phyloP scores from a whole-genome alignment of 2,329 filamentous ascomycete genomes.

The Cordyceps javanica region DNA sequence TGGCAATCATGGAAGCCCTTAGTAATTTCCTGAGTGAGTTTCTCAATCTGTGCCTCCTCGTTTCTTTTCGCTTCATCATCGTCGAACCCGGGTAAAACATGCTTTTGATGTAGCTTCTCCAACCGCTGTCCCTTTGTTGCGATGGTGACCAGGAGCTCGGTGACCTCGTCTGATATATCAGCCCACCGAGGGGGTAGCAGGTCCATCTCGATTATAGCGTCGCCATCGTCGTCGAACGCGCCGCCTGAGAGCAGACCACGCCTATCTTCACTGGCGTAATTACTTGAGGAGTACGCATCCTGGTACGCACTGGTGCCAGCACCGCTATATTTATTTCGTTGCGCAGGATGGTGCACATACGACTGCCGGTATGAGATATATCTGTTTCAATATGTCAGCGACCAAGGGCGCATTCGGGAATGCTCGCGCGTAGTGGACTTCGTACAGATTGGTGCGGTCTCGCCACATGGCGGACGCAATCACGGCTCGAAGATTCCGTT shows the following conservation, averaged over 20 bases:
- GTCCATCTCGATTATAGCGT: conserved; percentile 98
- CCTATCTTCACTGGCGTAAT: conserved; percentile 43
- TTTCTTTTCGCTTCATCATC: conserved; percentile 83
- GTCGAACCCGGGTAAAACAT: conserved; percentile 92
- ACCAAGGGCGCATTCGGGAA: conserved; percentile 2
- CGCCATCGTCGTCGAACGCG: conserved; percentile 78
- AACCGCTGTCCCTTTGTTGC: conserved; percentile 76
- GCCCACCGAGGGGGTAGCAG: conserved; percentile 91
- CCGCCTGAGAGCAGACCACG: conserved; percentile 79
- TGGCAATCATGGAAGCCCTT: conserved; percentile 86
- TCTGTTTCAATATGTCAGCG: conserved; percentile 42
- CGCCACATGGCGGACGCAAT: conserved; percentile 81
- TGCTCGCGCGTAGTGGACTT: neutral
- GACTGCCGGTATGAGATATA: conserved; percentile 99
- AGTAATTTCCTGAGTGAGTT: conserved; percentile 84
- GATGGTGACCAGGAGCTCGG: conserved; percentile 73
- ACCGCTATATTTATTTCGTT: conserved; percentile 66
- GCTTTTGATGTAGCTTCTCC: conserved; percentile 93
- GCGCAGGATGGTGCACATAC: conserved; percentile 88
- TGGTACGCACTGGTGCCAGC: conserved; percentile 52
- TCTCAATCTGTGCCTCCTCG: conserved; percentile 88
- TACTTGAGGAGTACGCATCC: conserved; percentile 49
- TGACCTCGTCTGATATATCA: conserved; percentile 89
- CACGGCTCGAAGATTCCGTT: neutral
- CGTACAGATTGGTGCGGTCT: conserved; percentile 96